A percentile compares a stretch with the other conserved stretches of the same genome.
Conservation (phyloP, 1,284 basidiomycete species). For the Papiliotrema terrestris region DNA sequence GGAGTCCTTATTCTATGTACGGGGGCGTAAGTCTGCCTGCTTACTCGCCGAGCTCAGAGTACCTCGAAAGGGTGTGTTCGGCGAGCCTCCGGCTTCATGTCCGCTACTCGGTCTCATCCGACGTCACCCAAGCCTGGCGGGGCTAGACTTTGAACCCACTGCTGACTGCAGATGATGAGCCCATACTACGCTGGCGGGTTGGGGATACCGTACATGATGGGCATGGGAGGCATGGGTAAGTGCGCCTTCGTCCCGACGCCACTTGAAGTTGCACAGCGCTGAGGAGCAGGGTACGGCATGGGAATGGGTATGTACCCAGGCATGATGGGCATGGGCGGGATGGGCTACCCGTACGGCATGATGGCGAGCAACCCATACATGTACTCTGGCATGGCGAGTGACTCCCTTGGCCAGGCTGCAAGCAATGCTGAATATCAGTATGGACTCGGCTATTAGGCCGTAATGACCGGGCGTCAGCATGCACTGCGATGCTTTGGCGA, state of each 20-base stretch:
- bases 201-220: constrained; percentile 34
- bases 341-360: constrained; percentile 37
- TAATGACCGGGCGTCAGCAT: background rate
- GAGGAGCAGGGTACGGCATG: constrained; percentile 10
- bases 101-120: background rate
- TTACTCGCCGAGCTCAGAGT: constrained; percentile 1
- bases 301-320: constrained; percentile 23
- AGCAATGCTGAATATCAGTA: background rate
- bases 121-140: background rate
- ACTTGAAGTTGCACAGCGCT: background rate
- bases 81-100: background rate
- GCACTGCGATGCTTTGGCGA: background rate
- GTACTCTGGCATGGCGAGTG: constrained; percentile 34
- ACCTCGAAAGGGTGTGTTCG: constrained; percentile 4
- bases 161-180: constrained; percentile 19
- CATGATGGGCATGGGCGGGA: constrained; percentile 18
- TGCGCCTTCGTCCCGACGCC: background rate
- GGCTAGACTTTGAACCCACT: background rate
- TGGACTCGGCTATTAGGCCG: constrained; percentile 5
- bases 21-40: constrained; percentile 1
- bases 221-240: constrained; percentile 29
- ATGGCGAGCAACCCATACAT: constrained; percentile 27
- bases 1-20: constrained; percentile 12
- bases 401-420: background rate
- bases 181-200: constrained; percentile 37